Evolutionary conservation across 2,329 filamentous ascomycete genomes (phyloP), one percentile per base, ranked within the genome.

Genomic region (Monilinia polystroma): DNA sequence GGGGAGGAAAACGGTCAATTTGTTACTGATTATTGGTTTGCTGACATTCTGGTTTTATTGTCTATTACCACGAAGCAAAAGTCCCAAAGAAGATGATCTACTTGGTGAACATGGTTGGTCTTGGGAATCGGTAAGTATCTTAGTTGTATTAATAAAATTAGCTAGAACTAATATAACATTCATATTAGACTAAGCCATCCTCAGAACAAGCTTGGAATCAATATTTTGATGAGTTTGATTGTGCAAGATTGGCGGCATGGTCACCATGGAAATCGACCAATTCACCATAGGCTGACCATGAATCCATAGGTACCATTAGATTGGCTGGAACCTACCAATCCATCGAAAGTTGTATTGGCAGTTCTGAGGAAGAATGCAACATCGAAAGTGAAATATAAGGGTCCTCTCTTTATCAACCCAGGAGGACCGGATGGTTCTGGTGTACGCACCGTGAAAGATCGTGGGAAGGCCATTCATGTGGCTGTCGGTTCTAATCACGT

Each of bases 351-450:
- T 12, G 64, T 63, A 0, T 66, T 73, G 49, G 72, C 72, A 2
- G 58, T 73, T 4, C 69, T 73, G 26, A 66, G 67, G 10, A 69
- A 66, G 35, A 67, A 67, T 63, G 72, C 72, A 11, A 73, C 68
- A 18, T 67, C 70, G 1, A 45, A 57, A 4, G 49, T 29, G 2
- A 59, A 72, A 52, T 73, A 73, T 29, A 69, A 62, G 29, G 71
- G 71, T 3, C 68, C 70, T 7, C 60, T 73, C 0, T 72, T 73
- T 45, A 68, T 71, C 8, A 73, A 72, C 55, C 70, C 70, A 35
- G 56, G 71, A 35, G 81, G 83, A 0, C 82, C 83, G 8, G 82
- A 82, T 12, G 83, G 81, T 2, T 35, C 32, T 35, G 32, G 5
- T 35, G 32, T 35, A 7, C 32, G 32, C 32, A 35, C 32, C 32